Percentiles rank a stretch among this genome's conserved stretches.
Evolutionary conservation across 2,329 filamentous ascomycete species (phyloP).

Genomic region (Botrytis aclada): DNA sequence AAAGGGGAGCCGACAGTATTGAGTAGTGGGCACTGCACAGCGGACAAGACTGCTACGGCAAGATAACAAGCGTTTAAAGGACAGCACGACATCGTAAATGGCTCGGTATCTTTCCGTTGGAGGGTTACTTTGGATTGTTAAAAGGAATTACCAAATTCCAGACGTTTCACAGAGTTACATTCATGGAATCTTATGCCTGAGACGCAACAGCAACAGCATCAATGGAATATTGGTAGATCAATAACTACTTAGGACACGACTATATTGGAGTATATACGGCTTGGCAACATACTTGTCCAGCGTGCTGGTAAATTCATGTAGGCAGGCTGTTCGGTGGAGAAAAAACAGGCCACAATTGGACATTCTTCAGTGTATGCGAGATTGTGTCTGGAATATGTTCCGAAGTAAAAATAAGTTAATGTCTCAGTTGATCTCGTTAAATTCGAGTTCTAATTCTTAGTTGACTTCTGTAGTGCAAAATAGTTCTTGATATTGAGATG

Average conservation of each 20-base stretch:
- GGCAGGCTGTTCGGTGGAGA: neutral
- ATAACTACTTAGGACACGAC: neutral
- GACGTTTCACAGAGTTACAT: neutral
- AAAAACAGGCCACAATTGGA: too few relatives aligned
- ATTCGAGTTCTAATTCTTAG: too few relatives aligned
- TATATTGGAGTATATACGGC: neutral
- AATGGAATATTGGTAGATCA: neutral
- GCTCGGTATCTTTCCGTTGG: neutral
- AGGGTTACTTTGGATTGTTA: neutral
- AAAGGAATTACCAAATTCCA: neutral
- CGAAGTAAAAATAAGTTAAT: too few relatives aligned
- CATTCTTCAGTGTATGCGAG: too few relatives aligned
- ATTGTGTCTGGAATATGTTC: too few relatives aligned
- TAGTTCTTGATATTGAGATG: too few relatives aligned
- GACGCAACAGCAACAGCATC: neutral
- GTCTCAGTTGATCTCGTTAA: too few relatives aligned
- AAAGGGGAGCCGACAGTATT: neutral
- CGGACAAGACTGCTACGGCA: neutral
- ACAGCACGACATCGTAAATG: neutral
- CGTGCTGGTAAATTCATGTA: neutral
- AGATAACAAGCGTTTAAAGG: constrained; percentile 3
- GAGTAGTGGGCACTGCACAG: neutral
- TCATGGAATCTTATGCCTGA: neutral
- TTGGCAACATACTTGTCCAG: neutral
- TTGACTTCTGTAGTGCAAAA: too few relatives aligned